Evolutionary conservation across 2,329 filamentous ascomycete species (phyloP).

Genomic region (Pezicula neosporulosa): DNA sequence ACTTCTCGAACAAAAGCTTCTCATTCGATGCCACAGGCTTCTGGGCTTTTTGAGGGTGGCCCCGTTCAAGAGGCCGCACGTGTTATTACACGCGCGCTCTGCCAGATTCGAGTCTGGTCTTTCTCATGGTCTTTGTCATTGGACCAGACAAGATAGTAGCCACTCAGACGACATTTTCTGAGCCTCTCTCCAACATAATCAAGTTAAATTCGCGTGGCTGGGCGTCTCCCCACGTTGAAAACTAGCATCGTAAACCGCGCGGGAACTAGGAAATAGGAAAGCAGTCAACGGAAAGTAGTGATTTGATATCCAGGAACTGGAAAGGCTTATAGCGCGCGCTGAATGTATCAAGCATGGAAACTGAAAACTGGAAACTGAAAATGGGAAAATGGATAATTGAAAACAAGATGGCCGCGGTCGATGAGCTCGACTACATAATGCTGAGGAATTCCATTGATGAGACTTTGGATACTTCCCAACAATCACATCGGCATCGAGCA

Average conservation of each 20-base stretch:
- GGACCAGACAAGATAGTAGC: constrained; percentile 11
- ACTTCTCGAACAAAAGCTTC: constrained; percentile 1
- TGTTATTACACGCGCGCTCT: constrained; percentile 16
- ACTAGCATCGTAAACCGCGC: constrained; percentile 18
- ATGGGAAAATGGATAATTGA: neutral
- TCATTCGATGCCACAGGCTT: constrained; percentile 7
- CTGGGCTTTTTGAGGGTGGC: neutral
- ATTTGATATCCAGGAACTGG: constrained; percentile 12
- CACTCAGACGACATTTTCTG: constrained; percentile 19
- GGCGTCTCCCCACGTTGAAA: constrained; percentile 14
- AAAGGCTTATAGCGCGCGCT: constrained; percentile 16
- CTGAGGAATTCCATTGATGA: neutral
- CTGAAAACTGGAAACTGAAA: neutral
- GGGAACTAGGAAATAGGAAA: constrained; percentile 8
- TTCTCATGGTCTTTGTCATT: constrained; percentile 9
- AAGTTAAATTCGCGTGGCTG: constrained; percentile 10
- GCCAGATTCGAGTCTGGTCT: constrained; percentile 6
- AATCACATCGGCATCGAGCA: neutral
- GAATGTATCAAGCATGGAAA: constrained; percentile 15
- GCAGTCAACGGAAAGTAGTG: constrained; percentile 8
- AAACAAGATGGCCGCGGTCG: neutral
- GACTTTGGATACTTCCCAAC: neutral
- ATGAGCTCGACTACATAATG: neutral
- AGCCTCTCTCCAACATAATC: constrained; percentile 20
- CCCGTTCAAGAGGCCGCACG: neutral